These are phyloP conservation scores for Acacia pycnantha DNA, from an alignment of 331 rosid genomes.

Conservation along the genomic window DNA sequence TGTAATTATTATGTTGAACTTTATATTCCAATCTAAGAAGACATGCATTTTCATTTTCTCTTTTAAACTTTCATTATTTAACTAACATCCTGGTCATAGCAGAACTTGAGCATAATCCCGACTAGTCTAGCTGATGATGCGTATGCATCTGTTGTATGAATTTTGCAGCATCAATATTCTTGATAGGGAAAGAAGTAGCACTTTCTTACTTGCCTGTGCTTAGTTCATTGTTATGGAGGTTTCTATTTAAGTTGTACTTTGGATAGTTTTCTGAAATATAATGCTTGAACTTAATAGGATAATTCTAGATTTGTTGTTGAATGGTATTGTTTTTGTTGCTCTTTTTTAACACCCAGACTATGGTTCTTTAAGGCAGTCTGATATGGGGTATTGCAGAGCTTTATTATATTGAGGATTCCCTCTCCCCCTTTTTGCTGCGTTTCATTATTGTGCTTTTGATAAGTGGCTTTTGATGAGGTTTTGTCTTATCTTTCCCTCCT, in stretches of 20 bases:
- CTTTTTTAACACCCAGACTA: background rate
- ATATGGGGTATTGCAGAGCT: background rate
- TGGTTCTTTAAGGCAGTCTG: background rate
- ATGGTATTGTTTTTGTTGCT: background rate
- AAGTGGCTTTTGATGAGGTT: background rate
- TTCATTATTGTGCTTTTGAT: background rate
- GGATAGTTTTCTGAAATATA: background rate
- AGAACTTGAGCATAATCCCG: background rate
- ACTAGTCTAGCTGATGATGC: background rate
- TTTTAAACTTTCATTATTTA: background rate
- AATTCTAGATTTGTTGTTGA: background rate
- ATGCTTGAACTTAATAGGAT: background rate
- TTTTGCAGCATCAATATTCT: background rate
- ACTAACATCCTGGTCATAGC: background rate
- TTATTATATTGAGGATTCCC: background rate
- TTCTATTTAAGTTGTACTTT: background rate
- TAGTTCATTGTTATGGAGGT: background rate
- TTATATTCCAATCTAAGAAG: background rate
- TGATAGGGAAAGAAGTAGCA: background rate
- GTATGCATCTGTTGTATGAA: background rate
- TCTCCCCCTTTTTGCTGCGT: background rate
- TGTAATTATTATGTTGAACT: conserved; percentile 8
- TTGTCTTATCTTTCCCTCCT: background rate
- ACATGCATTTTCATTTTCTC: background rate
- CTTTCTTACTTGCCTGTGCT: background rate